Base-by-base conservation (phyloP, 2,329 filamentous ascomycete species). In the Ophiocordyceps unilateralis region DNA sequence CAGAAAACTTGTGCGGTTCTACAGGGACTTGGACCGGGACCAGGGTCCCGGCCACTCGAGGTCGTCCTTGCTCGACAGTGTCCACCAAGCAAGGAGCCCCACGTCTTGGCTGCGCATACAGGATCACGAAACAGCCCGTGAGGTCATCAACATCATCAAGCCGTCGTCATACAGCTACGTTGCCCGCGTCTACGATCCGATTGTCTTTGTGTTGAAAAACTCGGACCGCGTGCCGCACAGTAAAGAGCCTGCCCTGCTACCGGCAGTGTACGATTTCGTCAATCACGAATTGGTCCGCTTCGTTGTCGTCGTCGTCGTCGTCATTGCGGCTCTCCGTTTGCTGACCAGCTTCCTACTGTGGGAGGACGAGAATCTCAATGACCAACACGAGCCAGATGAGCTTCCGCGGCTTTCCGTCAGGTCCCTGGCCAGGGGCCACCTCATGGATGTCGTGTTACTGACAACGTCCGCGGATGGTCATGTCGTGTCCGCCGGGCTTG, bases 1-100 rank as follows among this genome's bases (percentile, higher is more conserved):
- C 12, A 49, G 55, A 28, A 52, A 55, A 34, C 39, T 58, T 19
- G 39, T 47, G n/a, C 51, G 53, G 11, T 37, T 56, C n/a, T 51
- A 49, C 43, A 50, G 44, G 46, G 46, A 47, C 3, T 40, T 47
- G 4, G 44, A 48, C 5, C 32, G 42, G 8, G 32, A 43, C 8
- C 48, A 49, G 10, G 38, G 19, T 44, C 58, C 20, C 58, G 57
- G 42, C 55, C 59, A 26, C 26, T 64, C 53, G 11, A 55, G 54
- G 37, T 47, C 50, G 5, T 57, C 70, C 2, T 55, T 71, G 3
- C 66, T 76, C 2, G 67, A 77, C 11, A 69, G 73, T 20, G 72
- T 87, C 46, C 79, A 88, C 52, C 81, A 85, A 54, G 81, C 81
- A 2, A 69, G 83, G 46, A 83, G 78, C n/a, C 83, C 81, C 1